These are phyloP conservation scores for Pyrenochaeta sp. DNA, from an alignment of 2,329 filamentous ascomycete genomes.

Conservation along the genomic window DNA sequence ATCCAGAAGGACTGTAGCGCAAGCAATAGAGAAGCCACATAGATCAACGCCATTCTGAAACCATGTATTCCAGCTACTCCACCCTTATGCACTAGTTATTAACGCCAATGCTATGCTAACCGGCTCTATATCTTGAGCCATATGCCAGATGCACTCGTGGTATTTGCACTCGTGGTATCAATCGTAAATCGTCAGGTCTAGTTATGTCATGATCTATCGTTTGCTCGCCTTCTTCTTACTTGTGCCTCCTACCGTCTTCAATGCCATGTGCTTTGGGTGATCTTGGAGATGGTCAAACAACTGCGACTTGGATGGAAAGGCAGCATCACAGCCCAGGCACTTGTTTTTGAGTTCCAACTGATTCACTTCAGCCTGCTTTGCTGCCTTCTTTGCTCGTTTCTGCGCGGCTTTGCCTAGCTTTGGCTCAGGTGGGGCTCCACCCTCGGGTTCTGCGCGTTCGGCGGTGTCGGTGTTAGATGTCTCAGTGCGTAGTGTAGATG, in stretches of 20 bases:
- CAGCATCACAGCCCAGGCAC: constrained; percentile 80
- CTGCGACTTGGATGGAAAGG: constrained; percentile 76
- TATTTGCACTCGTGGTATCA: no score
- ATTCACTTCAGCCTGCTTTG: constrained; percentile 48
- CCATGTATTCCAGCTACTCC: not conserved
- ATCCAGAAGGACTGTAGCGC: no score
- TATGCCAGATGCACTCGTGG: not conserved
- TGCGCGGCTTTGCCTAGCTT: constrained; percentile 60
- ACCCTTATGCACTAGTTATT: not conserved
- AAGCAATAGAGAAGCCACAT: not conserved
- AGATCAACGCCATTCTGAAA: not conserved
- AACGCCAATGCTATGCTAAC: not conserved
- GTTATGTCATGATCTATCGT: constrained; percentile 8
- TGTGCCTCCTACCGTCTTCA: constrained; percentile 28
- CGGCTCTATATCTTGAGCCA: not conserved
- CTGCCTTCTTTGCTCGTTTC: constrained; percentile 57
- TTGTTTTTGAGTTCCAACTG: constrained; percentile 61
- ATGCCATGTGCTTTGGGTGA: constrained; percentile 68
- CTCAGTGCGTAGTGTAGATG: constrained; percentile 11
- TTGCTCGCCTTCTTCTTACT: constrained; percentile 37
- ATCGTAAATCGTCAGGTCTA: constrained; percentile 9
- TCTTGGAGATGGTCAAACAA: constrained; percentile 77
- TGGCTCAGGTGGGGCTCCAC: constrained; percentile 20
- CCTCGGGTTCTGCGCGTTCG: constrained; percentile 8
- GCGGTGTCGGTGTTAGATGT: constrained; percentile 10